Conservation (phyloP, 1,284 basidiomycete species). For the Leccinum fuscescens region DNA sequence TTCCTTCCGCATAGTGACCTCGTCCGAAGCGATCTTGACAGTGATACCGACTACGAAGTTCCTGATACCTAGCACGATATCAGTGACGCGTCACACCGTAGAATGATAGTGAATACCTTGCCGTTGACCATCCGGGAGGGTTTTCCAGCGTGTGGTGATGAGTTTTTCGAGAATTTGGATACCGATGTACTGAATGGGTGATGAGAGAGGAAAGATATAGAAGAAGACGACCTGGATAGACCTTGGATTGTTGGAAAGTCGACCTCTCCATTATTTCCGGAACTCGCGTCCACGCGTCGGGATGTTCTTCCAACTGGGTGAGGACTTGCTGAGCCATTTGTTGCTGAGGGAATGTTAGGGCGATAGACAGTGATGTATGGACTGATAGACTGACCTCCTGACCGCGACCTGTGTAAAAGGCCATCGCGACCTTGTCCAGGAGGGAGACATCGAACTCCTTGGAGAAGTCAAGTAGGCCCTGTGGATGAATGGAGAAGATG, state of each 20-base stretch:
- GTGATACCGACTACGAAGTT: slow-evolving; percentile 97
- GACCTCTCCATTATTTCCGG: slow-evolving; percentile 91
- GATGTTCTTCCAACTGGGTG: slow-evolving; percentile 95
- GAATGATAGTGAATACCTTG: slow-evolving; percentile 53
- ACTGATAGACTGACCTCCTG: slow-evolving; percentile 55
- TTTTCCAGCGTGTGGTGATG: slow-evolving; percentile 94
- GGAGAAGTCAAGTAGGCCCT: slow-evolving; percentile 87
- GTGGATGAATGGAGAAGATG: slow-evolving; percentile 22
- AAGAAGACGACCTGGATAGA: slow-evolving; percentile 26
- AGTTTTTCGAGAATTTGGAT: slow-evolving; percentile 94
- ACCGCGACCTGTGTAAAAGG: slow-evolving; percentile 80
- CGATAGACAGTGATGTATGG: slow-evolving; percentile 8
- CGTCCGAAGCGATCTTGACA: slow-evolving; percentile 90
- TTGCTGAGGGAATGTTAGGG: slow-evolving; percentile 56
- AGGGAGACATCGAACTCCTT: slow-evolving; percentile 82
- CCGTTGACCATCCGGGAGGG: slow-evolving; percentile 90
- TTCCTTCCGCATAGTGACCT: slow-evolving; percentile 83
- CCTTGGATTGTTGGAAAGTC: slow-evolving; percentile 89
- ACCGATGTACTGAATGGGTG: slow-evolving; percentile 76
- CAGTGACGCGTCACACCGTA: slow-evolving; percentile 1
- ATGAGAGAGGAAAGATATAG: slow-evolving; percentile 17
- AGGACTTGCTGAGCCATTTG: slow-evolving; percentile 87
- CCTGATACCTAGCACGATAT: slow-evolving; percentile 70
- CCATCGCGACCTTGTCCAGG: slow-evolving; percentile 83
- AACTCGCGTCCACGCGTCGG: slow-evolving; percentile 98